Percentiles rank a stretch among this genome's conserved stretches.
These are phyloP conservation scores for Thermochaetoides dissita DNA, from an alignment of 2,329 filamentous ascomycete genomes.

Conservation along the genomic window DNA sequence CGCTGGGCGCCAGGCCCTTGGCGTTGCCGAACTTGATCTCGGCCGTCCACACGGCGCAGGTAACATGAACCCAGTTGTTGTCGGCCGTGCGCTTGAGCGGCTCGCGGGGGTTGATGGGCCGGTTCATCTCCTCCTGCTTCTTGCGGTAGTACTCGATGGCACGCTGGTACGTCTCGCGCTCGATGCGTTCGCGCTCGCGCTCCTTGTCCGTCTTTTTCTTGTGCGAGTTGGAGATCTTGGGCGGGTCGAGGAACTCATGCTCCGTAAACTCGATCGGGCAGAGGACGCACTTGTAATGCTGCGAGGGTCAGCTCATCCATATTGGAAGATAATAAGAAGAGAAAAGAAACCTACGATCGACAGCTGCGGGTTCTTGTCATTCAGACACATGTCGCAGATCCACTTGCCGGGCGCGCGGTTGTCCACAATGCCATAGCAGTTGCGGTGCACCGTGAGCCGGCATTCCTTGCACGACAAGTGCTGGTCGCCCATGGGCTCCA, in stretches of 20 bases:
- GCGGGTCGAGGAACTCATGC: conserved; percentile 70
- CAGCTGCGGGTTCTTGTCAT: conserved; percentile 81
- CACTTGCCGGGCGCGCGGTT: conserved; percentile 64
- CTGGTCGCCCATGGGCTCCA: conserved; percentile 58
- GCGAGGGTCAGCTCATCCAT: conserved; percentile 5
- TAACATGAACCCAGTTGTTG: conserved; percentile 97
- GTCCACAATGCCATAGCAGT: conserved; percentile 75
- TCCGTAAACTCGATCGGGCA: conserved; percentile 74
- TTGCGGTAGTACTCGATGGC: conserved; percentile 71
- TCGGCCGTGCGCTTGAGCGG: conserved; percentile 85
- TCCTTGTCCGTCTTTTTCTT: conserved; percentile 88
- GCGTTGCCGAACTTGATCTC: conserved; percentile 89
- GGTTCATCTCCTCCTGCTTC: conserved; percentile 69
- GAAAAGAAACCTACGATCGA: conserved; percentile 57
- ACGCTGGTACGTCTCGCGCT: conserved; percentile 69
- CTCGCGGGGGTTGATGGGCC: conserved; percentile 73
- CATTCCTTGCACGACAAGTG: conserved; percentile 75
- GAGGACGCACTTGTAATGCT: conserved; percentile 84
- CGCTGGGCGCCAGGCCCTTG: conserved; percentile 66
- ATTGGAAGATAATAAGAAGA: too few species aligned
- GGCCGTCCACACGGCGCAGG: conserved; percentile 79
- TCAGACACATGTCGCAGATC: conserved; percentile 90
- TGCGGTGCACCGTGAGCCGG: conserved; percentile 77
- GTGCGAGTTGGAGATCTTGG: conserved; percentile 50
- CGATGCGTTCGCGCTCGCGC: conserved; percentile 70